Conservation (phyloP, 2,329 filamentous ascomycete genomes). For the Aspergillus fructus region DNA sequence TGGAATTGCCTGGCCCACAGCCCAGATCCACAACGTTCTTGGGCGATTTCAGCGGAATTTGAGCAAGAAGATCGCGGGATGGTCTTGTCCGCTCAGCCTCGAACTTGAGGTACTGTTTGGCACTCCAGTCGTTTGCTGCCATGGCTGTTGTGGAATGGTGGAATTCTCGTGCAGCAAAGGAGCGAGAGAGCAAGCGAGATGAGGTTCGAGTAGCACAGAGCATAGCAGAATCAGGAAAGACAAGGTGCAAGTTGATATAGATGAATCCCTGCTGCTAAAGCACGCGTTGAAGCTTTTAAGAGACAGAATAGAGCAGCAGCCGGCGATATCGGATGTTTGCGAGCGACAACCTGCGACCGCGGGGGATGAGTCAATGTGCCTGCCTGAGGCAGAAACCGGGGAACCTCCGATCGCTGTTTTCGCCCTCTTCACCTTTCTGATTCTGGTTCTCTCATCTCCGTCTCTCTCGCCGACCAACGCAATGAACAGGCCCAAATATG, state of each 20-base stretch:
- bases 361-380: not conserved
- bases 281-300: not conserved
- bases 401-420: not conserved
- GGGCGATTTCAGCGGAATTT: slow-evolving; percentile 44
- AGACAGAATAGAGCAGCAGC: not conserved
- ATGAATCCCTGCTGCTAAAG: not conserved
- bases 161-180: not conserved
- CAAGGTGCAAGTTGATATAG: not conserved
- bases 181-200: not conserved
- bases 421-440: not conserved
- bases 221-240: not conserved
- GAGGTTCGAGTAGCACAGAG: not conserved
- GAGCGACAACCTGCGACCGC: not conserved
- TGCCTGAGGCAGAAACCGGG: not conserved
- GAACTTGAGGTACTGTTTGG: slow-evolving; percentile 59
- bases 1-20: slow-evolving; percentile 62
- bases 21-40: slow-evolving; percentile 56
- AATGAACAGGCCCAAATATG: too few species aligned
- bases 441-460: not conserved
- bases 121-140: slow-evolving; percentile 47
- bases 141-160: not conserved
- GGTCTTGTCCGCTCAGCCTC: slow-evolving; percentile 53
- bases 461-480: not conserved
- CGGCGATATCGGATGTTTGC: not conserved
- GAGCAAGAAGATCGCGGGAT: slow-evolving; percentile 53